phyloP scores from a whole-genome alignment of 768 basidiomycete species.

The Pholiota molesta region DNA sequence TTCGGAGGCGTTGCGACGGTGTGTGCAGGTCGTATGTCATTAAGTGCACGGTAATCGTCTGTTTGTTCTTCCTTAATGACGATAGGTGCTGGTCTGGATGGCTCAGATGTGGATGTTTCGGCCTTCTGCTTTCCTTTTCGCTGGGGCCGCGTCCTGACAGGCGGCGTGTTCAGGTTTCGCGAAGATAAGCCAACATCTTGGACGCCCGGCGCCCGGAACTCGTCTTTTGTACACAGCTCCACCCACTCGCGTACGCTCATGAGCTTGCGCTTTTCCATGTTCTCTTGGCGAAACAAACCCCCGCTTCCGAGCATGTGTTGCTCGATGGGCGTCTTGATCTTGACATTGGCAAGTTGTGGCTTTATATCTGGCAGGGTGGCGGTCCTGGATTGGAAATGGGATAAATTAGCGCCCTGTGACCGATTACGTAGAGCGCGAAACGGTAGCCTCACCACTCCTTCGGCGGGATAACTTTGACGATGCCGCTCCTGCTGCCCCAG shows the following conservation, averaged over 20 bases:
- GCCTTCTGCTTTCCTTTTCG: constrained; percentile 47
- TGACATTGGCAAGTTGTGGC: constrained; percentile 71
- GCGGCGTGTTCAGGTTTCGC: constrained; percentile 33
- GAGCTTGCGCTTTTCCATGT: constrained; percentile 82
- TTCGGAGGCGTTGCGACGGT: constrained; percentile 40
- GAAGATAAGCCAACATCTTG: constrained; percentile 64
- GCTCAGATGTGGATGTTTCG: constrained; percentile 38
- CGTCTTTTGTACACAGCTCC: constrained; percentile 72
- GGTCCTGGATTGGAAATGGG: constrained; percentile 47
- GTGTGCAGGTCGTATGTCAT: constrained; percentile 18
- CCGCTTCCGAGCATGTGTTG: constrained; percentile 88
- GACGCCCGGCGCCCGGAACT: constrained; percentile 73
- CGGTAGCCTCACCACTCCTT: constrained; percentile 66
- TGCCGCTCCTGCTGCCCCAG: constrained; percentile 91
- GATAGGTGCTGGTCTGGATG: constrained; percentile 45
- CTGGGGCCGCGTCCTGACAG: constrained; percentile 29
- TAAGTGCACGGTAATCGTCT: constrained; percentile 35
- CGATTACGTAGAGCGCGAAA: constrained; percentile 15
- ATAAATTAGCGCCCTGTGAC: constrained; percentile 13
- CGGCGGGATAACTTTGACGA: constrained; percentile 96
- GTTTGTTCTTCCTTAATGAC: constrained; percentile 52
- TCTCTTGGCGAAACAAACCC: constrained; percentile 89
- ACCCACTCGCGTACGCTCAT: constrained; percentile 91
- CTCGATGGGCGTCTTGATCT: constrained; percentile 89
- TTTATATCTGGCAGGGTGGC: constrained; percentile 72